Conservation (phyloP, 139 green algal species). For the Microglena sp. region DNA sequence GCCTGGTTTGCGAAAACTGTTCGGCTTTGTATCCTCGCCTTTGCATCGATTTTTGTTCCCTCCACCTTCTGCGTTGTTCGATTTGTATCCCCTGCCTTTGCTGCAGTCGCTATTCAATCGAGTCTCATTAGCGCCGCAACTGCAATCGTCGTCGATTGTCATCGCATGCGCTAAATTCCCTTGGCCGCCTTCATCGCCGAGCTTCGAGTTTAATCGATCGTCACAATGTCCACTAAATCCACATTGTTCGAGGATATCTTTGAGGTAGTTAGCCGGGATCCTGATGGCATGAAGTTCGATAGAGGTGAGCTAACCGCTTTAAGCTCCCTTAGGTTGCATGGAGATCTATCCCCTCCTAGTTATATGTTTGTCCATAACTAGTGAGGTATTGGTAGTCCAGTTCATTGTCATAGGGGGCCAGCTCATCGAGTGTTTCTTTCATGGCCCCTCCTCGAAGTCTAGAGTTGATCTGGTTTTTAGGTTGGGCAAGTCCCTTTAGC, state of each 20-base stretch:
- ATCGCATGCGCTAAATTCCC: too few species aligned
- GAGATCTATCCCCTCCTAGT: too few species aligned
- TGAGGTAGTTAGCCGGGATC: constrained; percentile 75
- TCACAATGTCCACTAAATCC: too few species aligned
- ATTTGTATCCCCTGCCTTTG: not conserved
- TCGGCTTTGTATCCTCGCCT: not conserved
- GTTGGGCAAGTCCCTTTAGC: too few species aligned
- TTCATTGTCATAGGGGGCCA: not conserved
- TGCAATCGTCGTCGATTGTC: not conserved
- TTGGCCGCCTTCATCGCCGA: too few species aligned
- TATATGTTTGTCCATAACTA: not conserved
- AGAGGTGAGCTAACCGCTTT: constrained; percentile 80
- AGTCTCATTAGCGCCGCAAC: not conserved
- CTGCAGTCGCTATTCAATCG: not conserved
- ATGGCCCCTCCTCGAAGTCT: too few species aligned
- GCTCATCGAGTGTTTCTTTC: too few species aligned
- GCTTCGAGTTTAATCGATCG: too few species aligned
- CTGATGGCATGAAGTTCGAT: constrained; percentile 95
- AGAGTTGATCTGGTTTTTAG: too few species aligned
- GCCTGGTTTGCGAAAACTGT: not conserved
- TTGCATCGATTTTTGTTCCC: not conserved
- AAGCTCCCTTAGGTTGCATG: too few species aligned
- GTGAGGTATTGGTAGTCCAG: not conserved
- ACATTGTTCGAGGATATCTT: constrained; percentile 89
- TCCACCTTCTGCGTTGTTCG: not conserved